Evolutionary conservation across 331 rosid genomes (phyloP).

Genomic region (Quercus tomentella): DNA sequence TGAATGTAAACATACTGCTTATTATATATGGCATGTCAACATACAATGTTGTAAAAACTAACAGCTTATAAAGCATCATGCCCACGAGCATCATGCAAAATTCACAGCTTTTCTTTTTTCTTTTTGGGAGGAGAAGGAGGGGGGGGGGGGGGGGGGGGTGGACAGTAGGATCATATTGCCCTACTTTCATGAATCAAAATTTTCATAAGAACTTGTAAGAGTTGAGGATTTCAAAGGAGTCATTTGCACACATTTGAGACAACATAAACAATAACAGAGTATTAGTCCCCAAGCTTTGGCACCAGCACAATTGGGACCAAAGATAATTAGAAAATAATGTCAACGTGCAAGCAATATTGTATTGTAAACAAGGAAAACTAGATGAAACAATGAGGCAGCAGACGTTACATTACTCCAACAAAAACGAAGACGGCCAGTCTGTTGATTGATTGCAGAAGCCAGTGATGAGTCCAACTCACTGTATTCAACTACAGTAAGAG

Average conservation of each 20-base stretch:
- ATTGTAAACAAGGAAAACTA: background rate
- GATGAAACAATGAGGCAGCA: slow-evolving; percentile 18
- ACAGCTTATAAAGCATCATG: background rate
- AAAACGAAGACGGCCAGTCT: slow-evolving; percentile 93
- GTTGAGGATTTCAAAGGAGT: background rate
- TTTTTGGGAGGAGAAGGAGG: background rate
- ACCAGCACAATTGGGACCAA: too few species aligned
- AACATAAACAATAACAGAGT: too few species aligned
- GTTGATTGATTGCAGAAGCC: slow-evolving; percentile 88
- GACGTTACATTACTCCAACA: slow-evolving; percentile 97
- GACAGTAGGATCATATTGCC: background rate
- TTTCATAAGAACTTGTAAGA: background rate
- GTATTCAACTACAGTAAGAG: slow-evolving; percentile 94
- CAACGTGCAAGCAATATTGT: background rate
- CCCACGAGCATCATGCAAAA: background rate
- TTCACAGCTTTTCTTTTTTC: background rate
- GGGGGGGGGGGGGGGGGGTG: too few species aligned
- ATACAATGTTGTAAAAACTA: background rate
- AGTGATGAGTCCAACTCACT: slow-evolving; percentile 77
- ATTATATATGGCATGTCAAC: background rate
- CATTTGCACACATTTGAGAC: background rate
- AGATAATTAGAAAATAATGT: background rate
- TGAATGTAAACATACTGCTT: background rate
- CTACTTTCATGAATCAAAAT: background rate
- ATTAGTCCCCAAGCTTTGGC: too few species aligned